Base-by-base conservation (phyloP, 1,284 basidiomycete genomes). In the Prillingera fragicola region DNA sequence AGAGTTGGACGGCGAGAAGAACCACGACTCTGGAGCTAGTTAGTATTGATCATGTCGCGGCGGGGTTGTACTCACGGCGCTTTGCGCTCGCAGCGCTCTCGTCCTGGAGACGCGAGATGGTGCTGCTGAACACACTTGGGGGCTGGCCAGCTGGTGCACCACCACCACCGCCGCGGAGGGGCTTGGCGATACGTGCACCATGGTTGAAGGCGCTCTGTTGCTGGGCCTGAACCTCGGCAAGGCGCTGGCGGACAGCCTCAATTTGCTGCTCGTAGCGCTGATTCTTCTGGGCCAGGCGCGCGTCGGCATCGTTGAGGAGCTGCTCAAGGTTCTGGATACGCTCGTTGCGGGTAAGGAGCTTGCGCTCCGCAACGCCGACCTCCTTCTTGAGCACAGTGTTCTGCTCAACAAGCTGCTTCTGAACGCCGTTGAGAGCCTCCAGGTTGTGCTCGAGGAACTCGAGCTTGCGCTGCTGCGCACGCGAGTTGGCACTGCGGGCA, bases 381-480 rank as follows among this genome's bases (percentile, higher is more conserved):
- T 98, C 95, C 74, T 95, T 96, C 81, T 99, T 99, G 59, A 99
- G 77, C 17, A 85, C 81, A 14, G 89, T 86, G 74, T 99, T 99
- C 75, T 99, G 95, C 73, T 98, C 95, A 47, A 98, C 94, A 49
- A 99, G 84, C 87, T 94, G 91, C 73, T 96, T 96, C 78, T 98
- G 95, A 26, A 98, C 92, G 44, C 88, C 74, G 33, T 89, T 94
- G 57, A 98, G 76, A 63, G 96, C 90, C 67, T 98, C 94, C 42
- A 99, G 75, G 68, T 98, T 98, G 53, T 94, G 85, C 67, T 97
- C 94, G 47, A 99, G 73, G 79, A 97, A 94, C 23, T 89, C 88
- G 87, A 98, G 95, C 80, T 97, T 97, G 80, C 94, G 92, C 75
- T 96, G 91, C 66, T 98, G 95, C 4, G 92, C 87, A 70, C 95